phyloP scores from a whole-genome alignment of 495 filamentous ascomycete genomes.

The Hypoxylon crocopeplum region DNA sequence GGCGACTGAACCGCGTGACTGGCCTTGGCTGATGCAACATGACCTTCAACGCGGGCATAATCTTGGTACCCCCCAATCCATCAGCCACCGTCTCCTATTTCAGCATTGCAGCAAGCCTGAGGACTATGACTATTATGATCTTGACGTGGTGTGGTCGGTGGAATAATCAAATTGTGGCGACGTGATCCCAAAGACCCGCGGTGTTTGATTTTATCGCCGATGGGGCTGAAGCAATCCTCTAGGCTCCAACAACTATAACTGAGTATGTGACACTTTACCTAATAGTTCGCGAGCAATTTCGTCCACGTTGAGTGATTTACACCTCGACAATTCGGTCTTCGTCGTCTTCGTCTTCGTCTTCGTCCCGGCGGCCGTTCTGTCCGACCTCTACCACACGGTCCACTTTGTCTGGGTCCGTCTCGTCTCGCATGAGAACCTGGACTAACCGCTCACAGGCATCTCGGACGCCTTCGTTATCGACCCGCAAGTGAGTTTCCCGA shows the following conservation, averaged over 20 bases:
- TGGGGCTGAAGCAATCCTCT: slow-evolving; percentile 8
- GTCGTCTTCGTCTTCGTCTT: slow-evolving; percentile 55
- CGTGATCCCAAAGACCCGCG: too few relatives aligned
- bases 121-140: too few relatives aligned
- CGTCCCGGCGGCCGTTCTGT: slow-evolving; percentile 66
- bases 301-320: slow-evolving; percentile 31
- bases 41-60: neutral
- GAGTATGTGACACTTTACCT: slow-evolving; percentile 1
- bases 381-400: slow-evolving; percentile 40
- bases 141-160: too few relatives aligned
- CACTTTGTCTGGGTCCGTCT: slow-evolving; percentile 57
- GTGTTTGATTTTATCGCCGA: slow-evolving; percentile 1
- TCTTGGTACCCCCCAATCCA: too few relatives aligned
- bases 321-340: slow-evolving; percentile 55
- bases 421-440: slow-evolving; percentile 90
- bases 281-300: slow-evolving; percentile 3
- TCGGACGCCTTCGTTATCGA: slow-evolving; percentile 79
- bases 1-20: slow-evolving; percentile 14
- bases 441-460: slow-evolving; percentile 90
- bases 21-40: slow-evolving; percentile 27
- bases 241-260: neutral
- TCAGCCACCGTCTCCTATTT: too few relatives aligned
- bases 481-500: slow-evolving; percentile 80
- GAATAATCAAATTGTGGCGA: too few relatives aligned
- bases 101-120: too few relatives aligned